Evolutionary conservation across 2,329 filamentous ascomycete genomes (phyloP).

Genomic region (Dichotomopilus funicola): DNA sequence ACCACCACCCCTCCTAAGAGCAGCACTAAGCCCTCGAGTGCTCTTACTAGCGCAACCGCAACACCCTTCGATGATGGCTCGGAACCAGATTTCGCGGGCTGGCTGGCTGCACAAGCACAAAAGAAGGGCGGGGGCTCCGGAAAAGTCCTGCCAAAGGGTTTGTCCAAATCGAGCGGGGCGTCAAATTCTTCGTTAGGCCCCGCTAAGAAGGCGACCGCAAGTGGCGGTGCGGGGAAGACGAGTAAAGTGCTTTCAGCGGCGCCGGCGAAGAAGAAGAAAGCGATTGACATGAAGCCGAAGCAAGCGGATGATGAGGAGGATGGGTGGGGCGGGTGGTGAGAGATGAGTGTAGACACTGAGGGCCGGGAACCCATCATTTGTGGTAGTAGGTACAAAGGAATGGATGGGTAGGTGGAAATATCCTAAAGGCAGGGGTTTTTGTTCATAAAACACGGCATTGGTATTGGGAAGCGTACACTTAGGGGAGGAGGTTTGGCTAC

Average conservation of each 20-base stretch:
- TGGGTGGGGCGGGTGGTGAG: slow-evolving; percentile 59
- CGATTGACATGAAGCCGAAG: slow-evolving; percentile 60
- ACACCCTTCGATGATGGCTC: slow-evolving; percentile 71
- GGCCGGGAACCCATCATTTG: too few relatives aligned
- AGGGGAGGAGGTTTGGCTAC: too few relatives aligned
- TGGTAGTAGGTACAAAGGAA: too few relatives aligned
- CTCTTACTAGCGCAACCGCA: slow-evolving; percentile 7
- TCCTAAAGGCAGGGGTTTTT: too few relatives aligned
- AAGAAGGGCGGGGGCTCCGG: slow-evolving; percentile 49
- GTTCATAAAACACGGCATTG: too few relatives aligned
- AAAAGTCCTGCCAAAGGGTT: slow-evolving; percentile 75
- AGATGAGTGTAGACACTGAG: too few relatives aligned
- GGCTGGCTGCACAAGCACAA: slow-evolving; percentile 79
- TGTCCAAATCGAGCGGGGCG: slow-evolving; percentile 51
- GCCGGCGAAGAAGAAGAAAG: slow-evolving; percentile 27
- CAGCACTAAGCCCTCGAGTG: neutral
- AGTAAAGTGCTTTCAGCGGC: slow-evolving; percentile 26
- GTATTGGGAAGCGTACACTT: too few relatives aligned
- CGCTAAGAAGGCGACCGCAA: slow-evolving; percentile 20
- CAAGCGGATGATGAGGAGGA: slow-evolving; percentile 50
- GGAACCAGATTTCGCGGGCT: slow-evolving; percentile 93
- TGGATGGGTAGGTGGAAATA: too few relatives aligned
- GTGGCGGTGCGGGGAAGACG: neutral
- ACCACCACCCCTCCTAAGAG: neutral
- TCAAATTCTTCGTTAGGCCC: neutral